phyloP scores from a whole-genome alignment of 305 asterid genomes.

The Fraxinus nigra region DNA sequence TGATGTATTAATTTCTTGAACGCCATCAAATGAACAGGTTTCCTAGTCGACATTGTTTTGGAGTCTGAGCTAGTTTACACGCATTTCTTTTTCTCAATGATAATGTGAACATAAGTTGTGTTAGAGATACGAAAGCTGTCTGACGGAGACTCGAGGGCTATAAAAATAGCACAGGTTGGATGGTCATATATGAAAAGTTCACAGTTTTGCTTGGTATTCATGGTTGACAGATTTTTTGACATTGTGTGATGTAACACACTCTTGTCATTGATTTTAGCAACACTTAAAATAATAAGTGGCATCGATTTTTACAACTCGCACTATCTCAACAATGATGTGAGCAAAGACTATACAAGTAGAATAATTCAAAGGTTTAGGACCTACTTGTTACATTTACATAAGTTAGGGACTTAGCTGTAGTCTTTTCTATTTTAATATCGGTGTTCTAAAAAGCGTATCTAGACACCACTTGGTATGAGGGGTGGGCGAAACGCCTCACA shows the following conservation, averaged over 20 bases:
- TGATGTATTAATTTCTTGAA: not conserved
- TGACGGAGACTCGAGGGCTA: not conserved
- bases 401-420: not conserved
- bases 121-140: not conserved
- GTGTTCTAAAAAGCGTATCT: too few relatives aligned
- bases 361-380: not conserved
- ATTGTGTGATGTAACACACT: not conserved
- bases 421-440: not conserved
- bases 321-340: not conserved
- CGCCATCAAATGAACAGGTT: not conserved
- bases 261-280: not conserved
- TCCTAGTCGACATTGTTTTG: not conserved
- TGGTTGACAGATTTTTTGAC: not conserved
- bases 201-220: not conserved
- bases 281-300: not conserved
- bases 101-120: not conserved
- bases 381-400: not conserved
- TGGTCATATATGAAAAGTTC: not conserved
- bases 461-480: too few relatives aligned
- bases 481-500: too few relatives aligned
- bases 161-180: not conserved
- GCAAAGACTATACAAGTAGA: too few relatives aligned
- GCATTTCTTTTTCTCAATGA: not conserved
- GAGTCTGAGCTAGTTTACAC: not conserved
- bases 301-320: not conserved